Evolutionary conservation across 305 asterid genomes (phyloP).

Genomic region (Rubia peregrina): DNA sequence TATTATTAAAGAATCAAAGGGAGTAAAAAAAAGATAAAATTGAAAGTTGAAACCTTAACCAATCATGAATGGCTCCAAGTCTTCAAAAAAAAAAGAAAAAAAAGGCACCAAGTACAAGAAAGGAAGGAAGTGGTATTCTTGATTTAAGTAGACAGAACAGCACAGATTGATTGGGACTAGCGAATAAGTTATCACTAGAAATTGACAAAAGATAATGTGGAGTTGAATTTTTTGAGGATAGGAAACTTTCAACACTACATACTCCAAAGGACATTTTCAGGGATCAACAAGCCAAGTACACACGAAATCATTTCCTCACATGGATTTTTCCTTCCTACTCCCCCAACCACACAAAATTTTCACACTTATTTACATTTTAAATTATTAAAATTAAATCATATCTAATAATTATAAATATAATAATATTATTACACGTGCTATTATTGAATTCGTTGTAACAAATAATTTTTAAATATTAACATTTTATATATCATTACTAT

Average conservation of each 20-base stretch:
- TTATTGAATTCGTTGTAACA: no score
- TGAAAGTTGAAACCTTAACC: slow-evolving; percentile 26
- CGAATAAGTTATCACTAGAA: slow-evolving; percentile 9
- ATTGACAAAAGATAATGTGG: slow-evolving; percentile 12
- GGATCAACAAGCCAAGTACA: slow-evolving; percentile 1
- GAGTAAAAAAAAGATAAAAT: no score
- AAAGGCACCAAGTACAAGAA: no score
- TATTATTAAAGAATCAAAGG: no score
- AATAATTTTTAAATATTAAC: no score
- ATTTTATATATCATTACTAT: no score
- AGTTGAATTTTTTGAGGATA: slow-evolving; percentile 11
- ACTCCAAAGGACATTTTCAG: neutral
- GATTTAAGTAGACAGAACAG: slow-evolving; percentile 13
- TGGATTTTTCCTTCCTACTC: neutral
- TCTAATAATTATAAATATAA: neutral
- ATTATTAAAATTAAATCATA: no score
- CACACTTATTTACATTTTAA: no score
- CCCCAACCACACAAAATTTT: no score
- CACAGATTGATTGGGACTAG: slow-evolving; percentile 15
- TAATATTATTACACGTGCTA: neutral
- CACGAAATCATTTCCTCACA: neutral
- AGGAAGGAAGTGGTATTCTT: slow-evolving; percentile 12
- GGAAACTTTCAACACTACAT: neutral
- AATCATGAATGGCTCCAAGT: slow-evolving; percentile 15
- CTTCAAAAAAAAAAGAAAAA: no score